A percentile compares a stretch with the other conserved stretches of the same genome.
Evolutionary conservation across 2,329 filamentous ascomycete genomes (phyloP).

Genomic region (Podosphaera fusca): DNA sequence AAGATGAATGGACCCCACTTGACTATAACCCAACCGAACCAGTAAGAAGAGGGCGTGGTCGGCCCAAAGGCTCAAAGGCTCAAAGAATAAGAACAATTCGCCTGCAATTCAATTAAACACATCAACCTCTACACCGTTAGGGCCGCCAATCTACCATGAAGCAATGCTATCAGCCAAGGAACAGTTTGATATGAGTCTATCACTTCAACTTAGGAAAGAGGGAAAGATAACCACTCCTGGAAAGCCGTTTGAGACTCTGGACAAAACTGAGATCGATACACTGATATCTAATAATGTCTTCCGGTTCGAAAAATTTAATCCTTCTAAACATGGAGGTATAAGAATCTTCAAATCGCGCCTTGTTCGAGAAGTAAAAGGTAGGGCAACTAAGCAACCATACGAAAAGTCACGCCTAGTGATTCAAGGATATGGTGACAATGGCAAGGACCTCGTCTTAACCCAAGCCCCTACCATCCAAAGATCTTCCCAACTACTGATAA

Average conservation of each 20-base stretch:
- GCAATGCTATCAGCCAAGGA: not conserved
- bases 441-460: too few species aligned
- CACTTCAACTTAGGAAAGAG: not conserved
- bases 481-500: too few species aligned
- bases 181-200: too few species aligned
- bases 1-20: not conserved
- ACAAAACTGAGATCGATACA: not conserved
- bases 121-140: not conserved
- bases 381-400: not conserved
- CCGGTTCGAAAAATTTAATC: not conserved
- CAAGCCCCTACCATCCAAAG: too few species aligned
- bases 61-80: too few species aligned
- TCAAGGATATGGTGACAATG: conserved; percentile 1
- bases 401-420: not conserved
- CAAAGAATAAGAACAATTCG: too few species aligned
- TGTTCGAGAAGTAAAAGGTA: not conserved
- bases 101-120: not conserved
- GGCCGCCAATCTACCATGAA: not conserved
- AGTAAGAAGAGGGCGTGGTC: not conserved
- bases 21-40: not conserved
- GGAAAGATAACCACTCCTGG: not conserved
- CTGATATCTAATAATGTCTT: not conserved
- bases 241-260: not conserved
- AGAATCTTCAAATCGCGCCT: not conserved
- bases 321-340: not conserved